Evolutionary conservation across 495 filamentous ascomycete species (phyloP).

Genomic region (Trichoderma orchidacearum): DNA sequence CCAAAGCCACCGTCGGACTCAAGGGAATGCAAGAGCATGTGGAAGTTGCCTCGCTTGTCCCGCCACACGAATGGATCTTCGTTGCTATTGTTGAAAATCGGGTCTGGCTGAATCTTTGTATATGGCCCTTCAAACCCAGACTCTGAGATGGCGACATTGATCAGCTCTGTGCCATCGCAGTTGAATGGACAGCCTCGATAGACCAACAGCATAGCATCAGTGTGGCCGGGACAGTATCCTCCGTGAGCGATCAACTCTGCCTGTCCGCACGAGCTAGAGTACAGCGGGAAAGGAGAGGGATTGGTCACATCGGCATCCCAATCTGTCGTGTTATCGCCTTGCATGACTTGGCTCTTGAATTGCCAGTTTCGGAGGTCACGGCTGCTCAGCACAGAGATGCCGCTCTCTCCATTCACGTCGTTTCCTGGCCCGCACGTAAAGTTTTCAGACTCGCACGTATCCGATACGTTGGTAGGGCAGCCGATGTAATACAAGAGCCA

Average conservation of each 20-base stretch:
- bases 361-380: slow-evolving; percentile 8
- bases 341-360: slow-evolving; percentile 7
- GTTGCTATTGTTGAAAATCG: slow-evolving; percentile 9
- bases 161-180: slow-evolving; percentile 8
- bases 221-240: neutral
- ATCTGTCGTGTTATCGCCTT: slow-evolving; percentile 1
- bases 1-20: slow-evolving; percentile 19
- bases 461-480: neutral
- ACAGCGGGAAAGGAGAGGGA: slow-evolving; percentile 17
- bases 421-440: slow-evolving; percentile 12
- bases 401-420: slow-evolving; percentile 9
- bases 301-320: slow-evolving; percentile 18
- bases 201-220: slow-evolving; percentile 5
- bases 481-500: slow-evolving; percentile 27
- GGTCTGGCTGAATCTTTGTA: slow-evolving; percentile 4
- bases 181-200: slow-evolving; percentile 12
- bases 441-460: neutral
- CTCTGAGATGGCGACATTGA: slow-evolving; percentile 7
- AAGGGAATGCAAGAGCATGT: slow-evolving; percentile 22
- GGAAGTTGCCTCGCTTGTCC: slow-evolving; percentile 26
- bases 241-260: neutral
- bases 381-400: slow-evolving; percentile 8
- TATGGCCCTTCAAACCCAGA: slow-evolving; percentile 8
- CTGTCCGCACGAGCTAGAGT: neutral
- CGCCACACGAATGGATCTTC: slow-evolving; percentile 30